A percentile compares a stretch with the other conserved stretches of the same genome.
Conservation (phyloP, 2,329 filamentous ascomycete species). For the Ophiognomonia clavigignenti-juglandacearum region DNA sequence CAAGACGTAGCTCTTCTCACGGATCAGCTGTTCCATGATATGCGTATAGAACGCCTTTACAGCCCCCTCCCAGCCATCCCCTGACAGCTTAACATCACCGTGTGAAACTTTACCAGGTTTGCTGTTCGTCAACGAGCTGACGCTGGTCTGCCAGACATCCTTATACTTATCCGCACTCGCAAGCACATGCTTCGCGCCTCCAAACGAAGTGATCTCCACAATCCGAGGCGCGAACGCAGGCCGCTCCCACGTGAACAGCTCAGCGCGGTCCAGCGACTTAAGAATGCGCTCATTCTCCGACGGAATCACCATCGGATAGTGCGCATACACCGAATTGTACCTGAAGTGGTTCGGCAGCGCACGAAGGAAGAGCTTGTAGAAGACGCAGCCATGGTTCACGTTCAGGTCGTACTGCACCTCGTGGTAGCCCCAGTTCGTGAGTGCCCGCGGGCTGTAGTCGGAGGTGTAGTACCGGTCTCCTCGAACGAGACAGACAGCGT, state of each 20-base stretch:
- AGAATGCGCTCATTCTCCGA: slow-evolving; percentile 68
- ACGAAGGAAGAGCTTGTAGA: slow-evolving; percentile 77
- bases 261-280: slow-evolving; percentile 58
- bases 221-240: slow-evolving; percentile 47
- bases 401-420: slow-evolving; percentile 67
- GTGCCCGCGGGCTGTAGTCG: slow-evolving; percentile 68
- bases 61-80: slow-evolving; percentile 55
- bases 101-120: neutral
- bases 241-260: slow-evolving; percentile 65
- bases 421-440: slow-evolving; percentile 82
- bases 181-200: slow-evolving; percentile 57
- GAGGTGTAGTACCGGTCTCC: slow-evolving; percentile 74
- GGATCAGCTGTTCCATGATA: slow-evolving; percentile 56
- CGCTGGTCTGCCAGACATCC: slow-evolving; percentile 58
- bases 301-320: slow-evolving; percentile 70
- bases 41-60: slow-evolving; percentile 64
- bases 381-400: slow-evolving; percentile 75
- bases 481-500: slow-evolving; percentile 73
- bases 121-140: slow-evolving; percentile 57
- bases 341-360: slow-evolving; percentile 79
- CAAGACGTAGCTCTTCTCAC: slow-evolving; percentile 61
- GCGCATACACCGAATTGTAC: slow-evolving; percentile 73
- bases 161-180: slow-evolving; percentile 58
- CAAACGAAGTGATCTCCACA: slow-evolving; percentile 56
- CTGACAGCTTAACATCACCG: slow-evolving; percentile 14